Percentiles rank a stretch among this genome's conserved stretches.
phyloP scores from a whole-genome alignment of 768 basidiomycete genomes.

The Lactifluus hygrophoroides region DNA sequence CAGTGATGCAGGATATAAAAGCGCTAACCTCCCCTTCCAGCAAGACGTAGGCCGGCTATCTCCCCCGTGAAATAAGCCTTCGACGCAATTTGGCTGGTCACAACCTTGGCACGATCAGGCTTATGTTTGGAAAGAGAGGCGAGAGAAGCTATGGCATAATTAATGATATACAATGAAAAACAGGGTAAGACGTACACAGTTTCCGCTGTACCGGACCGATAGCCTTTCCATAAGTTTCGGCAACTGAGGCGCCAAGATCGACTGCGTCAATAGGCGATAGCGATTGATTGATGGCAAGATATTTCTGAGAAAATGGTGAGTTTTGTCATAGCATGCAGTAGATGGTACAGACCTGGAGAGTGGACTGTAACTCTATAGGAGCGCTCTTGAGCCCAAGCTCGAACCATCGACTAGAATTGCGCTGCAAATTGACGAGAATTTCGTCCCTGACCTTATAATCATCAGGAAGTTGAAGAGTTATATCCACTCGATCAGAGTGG shows the following conservation, averaged over 20 bases:
- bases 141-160: slow-evolving; percentile 40
- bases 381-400: slow-evolving; percentile 79
- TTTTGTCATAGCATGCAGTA: neutral
- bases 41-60: slow-evolving; percentile 68
- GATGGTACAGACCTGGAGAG: slow-evolving; percentile 59
- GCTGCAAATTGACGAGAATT: slow-evolving; percentile 66
- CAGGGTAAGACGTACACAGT: slow-evolving; percentile 48
- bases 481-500: slow-evolving; percentile 63
- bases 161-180: neutral
- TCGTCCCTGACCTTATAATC: slow-evolving; percentile 80
- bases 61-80: slow-evolving; percentile 91
- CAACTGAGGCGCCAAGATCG: slow-evolving; percentile 87
- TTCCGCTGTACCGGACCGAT: slow-evolving; percentile 73
- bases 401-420: slow-evolving; percentile 77
- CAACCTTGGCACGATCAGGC: slow-evolving; percentile 70
- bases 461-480: slow-evolving; percentile 76
- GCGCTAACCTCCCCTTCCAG: slow-evolving; percentile 52
- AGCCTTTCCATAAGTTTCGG: slow-evolving; percentile 75
- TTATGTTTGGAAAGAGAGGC: slow-evolving; percentile 52
- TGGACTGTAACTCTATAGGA: slow-evolving; percentile 87
- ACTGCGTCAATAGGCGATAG: slow-evolving; percentile 62
- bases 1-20: neutral
- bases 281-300: slow-evolving; percentile 69
- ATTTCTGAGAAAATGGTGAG: slow-evolving; percentile 51
- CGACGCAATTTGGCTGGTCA: slow-evolving; percentile 80